Evolutionary conservation across 169 alveolate genomes (phyloP), one percentile per base, ranked within the genome.

Genomic region (Eimeria sp.): DNA sequence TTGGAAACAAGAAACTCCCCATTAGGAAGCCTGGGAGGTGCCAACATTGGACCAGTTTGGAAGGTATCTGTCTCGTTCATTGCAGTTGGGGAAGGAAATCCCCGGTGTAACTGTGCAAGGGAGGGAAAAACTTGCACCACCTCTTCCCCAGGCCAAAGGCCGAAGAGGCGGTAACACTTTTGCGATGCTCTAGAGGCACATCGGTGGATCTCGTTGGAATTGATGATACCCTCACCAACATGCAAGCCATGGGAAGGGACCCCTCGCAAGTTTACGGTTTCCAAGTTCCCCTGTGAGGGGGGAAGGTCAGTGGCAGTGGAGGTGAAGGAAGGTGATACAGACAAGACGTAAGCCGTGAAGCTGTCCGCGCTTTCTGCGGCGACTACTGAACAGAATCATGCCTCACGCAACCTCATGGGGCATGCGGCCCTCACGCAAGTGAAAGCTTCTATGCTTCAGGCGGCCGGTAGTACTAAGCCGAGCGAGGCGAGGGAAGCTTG

Each of bases 251-350:
- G 49, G 82, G 82, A 72, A 9, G 25, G 27, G 49, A 40, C 16
- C 51, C 49, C 82, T 49, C 82, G 82, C 51, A 40, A 25, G 49
- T 72, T 14, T 54, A n/a, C 11, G 30, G 88, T 78, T 18, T 14
- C 88, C 54, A 47, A 47, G 67, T 49, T 14, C 65, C 88, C 47
- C 22, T 63, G 88, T 9, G 63, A 43, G 18, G 88, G 88, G 88
- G 63, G 65, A 16, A 22, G 18, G 16, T 45, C 27, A 10, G 88
- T 78, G 63, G 65, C 54, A 47, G 45, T 78, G 54, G 88, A 45
- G 65, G 88, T 78, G 63, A 18, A 20, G 30, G 88, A 78, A 30
- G 61, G 47, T 20, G 34, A 20, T 6, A 45, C 88, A 54, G 20
- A n/a, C 43, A n/a, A 45, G 30, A 78, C n/a, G 34, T 13, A 20